phyloP scores from a whole-genome alignment of 2,329 filamentous ascomycete genomes.

The Metarhizium guizhouense region DNA sequence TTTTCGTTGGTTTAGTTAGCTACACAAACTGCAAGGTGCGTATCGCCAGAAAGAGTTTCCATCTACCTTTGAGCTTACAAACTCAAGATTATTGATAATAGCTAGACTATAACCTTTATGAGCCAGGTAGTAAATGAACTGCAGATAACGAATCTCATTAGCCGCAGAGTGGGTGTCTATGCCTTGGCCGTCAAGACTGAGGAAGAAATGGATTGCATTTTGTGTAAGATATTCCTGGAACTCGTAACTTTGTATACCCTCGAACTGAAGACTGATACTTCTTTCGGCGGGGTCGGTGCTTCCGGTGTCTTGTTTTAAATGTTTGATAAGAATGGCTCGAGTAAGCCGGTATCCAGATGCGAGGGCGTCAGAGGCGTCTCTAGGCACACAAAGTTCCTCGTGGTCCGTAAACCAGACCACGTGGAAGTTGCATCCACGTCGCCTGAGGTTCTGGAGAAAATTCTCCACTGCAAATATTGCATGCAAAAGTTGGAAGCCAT shows the following conservation, averaged over 20 bases:
- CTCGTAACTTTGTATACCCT: slow-evolving; percentile 33
- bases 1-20: not conserved
- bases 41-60: not conserved
- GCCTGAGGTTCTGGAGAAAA: slow-evolving; percentile 51
- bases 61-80: slow-evolving; percentile 52
- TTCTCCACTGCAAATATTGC: slow-evolving; percentile 60
- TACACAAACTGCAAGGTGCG: not conserved
- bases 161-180: slow-evolving; percentile 22
- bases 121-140: slow-evolving; percentile 43
- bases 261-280: slow-evolving; percentile 26
- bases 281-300: slow-evolving; percentile 15
- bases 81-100: slow-evolving; percentile 54
- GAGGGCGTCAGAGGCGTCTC: slow-evolving; percentile 3
- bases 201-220: slow-evolving; percentile 54
- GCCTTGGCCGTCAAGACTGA: slow-evolving; percentile 56
- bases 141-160: not conserved
- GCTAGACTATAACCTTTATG: slow-evolving; percentile 50
- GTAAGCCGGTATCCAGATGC: slow-evolving; percentile 34
- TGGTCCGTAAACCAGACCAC: slow-evolving; percentile 58
- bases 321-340: slow-evolving; percentile 54
- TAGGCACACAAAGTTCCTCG: slow-evolving; percentile 45
- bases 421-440: slow-evolving; percentile 61
- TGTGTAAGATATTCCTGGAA: slow-evolving; percentile 47
- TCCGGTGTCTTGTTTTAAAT: slow-evolving; percentile 33
- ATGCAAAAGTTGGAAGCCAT: slow-evolving; percentile 63